Evolutionary conservation across 164 flowering plant species (phyloP), one percentile per base, ranked within the genome.

Genomic region (Cinnamomum chago): DNA sequence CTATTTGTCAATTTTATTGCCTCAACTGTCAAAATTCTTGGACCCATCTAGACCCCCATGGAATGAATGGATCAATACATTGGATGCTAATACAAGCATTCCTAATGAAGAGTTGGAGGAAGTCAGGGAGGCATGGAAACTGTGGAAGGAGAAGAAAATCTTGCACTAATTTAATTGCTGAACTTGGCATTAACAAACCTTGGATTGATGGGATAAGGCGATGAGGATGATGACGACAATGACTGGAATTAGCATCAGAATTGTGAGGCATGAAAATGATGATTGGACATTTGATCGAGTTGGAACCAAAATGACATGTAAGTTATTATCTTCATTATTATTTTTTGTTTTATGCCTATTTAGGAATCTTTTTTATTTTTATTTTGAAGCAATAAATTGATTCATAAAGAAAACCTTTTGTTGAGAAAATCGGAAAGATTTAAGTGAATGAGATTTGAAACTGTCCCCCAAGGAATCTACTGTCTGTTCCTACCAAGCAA

Each of bases 61-160:
- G 97, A 87, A 82, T 22, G 90, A 90, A 50, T 95, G 97, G 98
- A 78, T 89, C 64, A 86, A 87, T 70, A 84, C 14, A 9, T 82
- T 94, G 83, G 96, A 90, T 76, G 84, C 82, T 62, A 73, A 87
- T 80, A 85, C 95, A 2, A 67, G 90, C 68, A 88, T 94, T 78
- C 91, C 92, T 9, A 89, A 85, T 35, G 77, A 71, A 15, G 85
- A 94, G 73, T 76, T 92, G 79, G 86, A 89, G 28, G 88, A 89
- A 78, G 97, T 92, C 24, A 85, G 95, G 79, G 80, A 50, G 2
- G 94, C 94, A 58, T 84, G 90, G 90, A 82, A 73, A 65, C n/a
- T 35, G 65, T 94, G 97, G 97, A 87, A 89, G 73, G 89, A 82
- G 52, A 84, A 79, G 65, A 55, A 55, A 20, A 55, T 12, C 60